These are phyloP conservation scores for Penicillium sclerotiorum DNA, from an alignment of 2,329 filamentous ascomycete species.

Conservation along the genomic window DNA sequence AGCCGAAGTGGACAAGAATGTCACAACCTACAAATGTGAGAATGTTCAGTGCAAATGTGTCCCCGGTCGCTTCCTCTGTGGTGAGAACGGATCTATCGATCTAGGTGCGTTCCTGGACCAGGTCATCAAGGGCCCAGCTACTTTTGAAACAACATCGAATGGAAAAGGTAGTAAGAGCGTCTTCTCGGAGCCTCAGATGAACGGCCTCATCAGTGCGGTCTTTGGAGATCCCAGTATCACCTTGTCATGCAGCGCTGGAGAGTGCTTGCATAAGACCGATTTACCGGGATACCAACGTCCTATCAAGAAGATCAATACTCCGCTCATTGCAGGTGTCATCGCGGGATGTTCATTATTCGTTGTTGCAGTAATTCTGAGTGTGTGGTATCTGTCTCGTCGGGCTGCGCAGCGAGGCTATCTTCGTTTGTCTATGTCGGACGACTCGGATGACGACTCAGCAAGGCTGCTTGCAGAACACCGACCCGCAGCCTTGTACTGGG, in stretches of 20 bases:
- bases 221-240: slow-evolving; percentile 92
- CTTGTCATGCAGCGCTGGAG: slow-evolving; percentile 78
- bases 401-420: slow-evolving; percentile 64
- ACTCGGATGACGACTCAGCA: slow-evolving; percentile 82
- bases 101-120: slow-evolving; percentile 84
- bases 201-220: slow-evolving; percentile 80
- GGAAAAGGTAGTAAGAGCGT: slow-evolving; percentile 65
- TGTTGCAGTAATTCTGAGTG: slow-evolving; percentile 77
- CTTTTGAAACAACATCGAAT: slow-evolving; percentile 70
- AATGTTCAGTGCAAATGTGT: slow-evolving; percentile 87
- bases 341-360: slow-evolving; percentile 83
- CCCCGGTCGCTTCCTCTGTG: slow-evolving; percentile 89
- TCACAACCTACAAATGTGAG: slow-evolving; percentile 81
- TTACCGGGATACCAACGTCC: slow-evolving; percentile 88
- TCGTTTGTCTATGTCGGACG: slow-evolving; percentile 75
- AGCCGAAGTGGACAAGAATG: slow-evolving; percentile 71
- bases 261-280: slow-evolving; percentile 91
- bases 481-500: slow-evolving; percentile 83
- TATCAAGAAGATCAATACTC: slow-evolving; percentile 94
- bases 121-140: slow-evolving; percentile 82
- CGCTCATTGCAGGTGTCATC: slow-evolving; percentile 91
- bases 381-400: slow-evolving; percentile 87
- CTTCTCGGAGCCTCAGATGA: slow-evolving; percentile 91
- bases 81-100: slow-evolving; percentile 87
- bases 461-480: slow-evolving; percentile 92